Evolutionary conservation across 2,329 filamentous ascomycete species (phyloP), one percentile per base, ranked within the genome.

Genomic region (Lachnellula cervina): DNA sequence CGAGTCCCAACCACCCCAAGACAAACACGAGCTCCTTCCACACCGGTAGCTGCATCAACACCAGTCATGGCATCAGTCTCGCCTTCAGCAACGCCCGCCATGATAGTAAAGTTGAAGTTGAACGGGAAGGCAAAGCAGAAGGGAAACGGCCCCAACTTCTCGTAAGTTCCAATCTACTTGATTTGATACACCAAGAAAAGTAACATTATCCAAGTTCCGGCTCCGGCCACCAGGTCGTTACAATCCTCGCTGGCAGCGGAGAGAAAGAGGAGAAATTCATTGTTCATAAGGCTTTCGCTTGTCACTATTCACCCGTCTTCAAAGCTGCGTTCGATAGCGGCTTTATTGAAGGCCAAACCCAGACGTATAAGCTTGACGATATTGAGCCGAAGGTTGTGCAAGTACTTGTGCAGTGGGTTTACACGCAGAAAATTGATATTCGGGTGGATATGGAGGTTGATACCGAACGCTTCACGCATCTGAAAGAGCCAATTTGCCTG

Each of bases 221-320:
- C 37, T 17, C n/a, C 37, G 14, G 37, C 14, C 17, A 44, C 2
- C 17, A 44, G 8, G 19, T 43, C 17, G 42, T 52, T 6, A 25
- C 40, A 13, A 32, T 52, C 25, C 17, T 38, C 8, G 42, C 42
- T 19, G 38, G 25, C 13, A 17, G n/a, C 17, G 42, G 19, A 21
- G 19, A 44, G 5, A 23, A 19, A 17, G 19, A 17, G 13, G 17
- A 57, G 9, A 25, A 25, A 9, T 59, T 58, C 11, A 13, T 54
- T 1, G 53, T 59, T 9, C 55, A 60, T 42, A 58, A 57, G 38
- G 40, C 44, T 5, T 28, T 55, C 16, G 59, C 55, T 8, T 59
- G 51, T 44, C 38, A 49, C 23, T 52, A 55, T 14, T 60, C 52
- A 0, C 50, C 50, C 1, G 54, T 59, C 2, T 40, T 60, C 8